Base-by-base conservation (phyloP, 2,329 filamentous ascomycete species). In the Pseudogymnoascus sp. region DNA sequence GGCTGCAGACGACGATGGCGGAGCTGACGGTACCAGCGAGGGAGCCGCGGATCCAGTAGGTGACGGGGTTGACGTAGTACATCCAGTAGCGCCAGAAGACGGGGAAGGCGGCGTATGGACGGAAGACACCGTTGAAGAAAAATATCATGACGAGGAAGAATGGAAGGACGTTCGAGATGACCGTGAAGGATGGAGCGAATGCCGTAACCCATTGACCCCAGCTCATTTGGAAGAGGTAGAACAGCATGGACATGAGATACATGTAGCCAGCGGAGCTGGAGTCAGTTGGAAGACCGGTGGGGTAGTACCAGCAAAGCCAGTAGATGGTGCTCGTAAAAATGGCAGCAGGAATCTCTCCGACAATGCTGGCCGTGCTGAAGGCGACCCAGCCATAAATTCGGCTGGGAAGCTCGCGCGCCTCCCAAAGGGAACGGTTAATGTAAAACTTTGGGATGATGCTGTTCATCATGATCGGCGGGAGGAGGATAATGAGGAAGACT, bases 41-140 rank as follows among this genome's bases (percentile, higher is more conserved):
- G 74, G 87, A 77, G 29, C 77, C 77, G 4, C 82, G 80, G 73
- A 86, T 83, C 4, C 87, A 74, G 64, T 86, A 87, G 74, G 82
- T 85, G 76, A 85, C 86, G 0, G 83, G 84, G 67, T 86, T 83
- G 13, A 85, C 69, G 61, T 77, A 85, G 74, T 86, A 86, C 7
- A 79, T 70, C 70, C 62, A 65, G 67, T 81, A 82, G 23, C 78
- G 76, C 89, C 89, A 92, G 73, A 91, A 91, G 0, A 74, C 68
- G 6, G 84, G 82, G 23, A 92, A 79, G 26, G 81, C 79, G 0
- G 69, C 66, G 66, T 87, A 90, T 0, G 88, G 88, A 0, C 91
- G 88, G 4, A 91, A 78, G 1, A 92, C 87, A 66, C 89, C 89
- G 68, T 88, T 91, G 77, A 93, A 92, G 1, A 82, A 83, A 10